These are phyloP conservation scores for Narthecium ossifragum DNA, from an alignment of 106 monocot species.

Conservation along the genomic window DNA sequence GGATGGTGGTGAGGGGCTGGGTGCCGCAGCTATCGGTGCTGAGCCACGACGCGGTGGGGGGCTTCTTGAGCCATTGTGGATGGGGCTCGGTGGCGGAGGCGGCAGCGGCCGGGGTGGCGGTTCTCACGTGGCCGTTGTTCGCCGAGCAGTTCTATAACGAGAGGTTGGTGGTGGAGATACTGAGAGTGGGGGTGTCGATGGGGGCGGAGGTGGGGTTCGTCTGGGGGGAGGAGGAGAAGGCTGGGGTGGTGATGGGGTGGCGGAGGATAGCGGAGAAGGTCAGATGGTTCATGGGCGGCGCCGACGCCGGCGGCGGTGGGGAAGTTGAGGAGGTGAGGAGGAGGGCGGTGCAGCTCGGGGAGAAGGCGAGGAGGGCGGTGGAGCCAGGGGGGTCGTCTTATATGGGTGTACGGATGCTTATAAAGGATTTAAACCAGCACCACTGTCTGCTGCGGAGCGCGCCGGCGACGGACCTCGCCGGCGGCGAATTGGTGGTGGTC, in stretches of 20 bases:
- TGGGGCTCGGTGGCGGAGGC: constrained; percentile 2
- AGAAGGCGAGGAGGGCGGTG: background rate
- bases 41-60: background rate
- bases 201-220: background rate
- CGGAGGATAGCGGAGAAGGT: background rate
- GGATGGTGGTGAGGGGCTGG: background rate
- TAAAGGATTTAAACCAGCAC: background rate
- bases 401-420: background rate
- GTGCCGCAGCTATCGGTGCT: background rate
- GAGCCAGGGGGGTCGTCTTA: background rate
- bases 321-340: background rate
- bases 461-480: too few relatives aligned
- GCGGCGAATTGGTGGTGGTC: too few relatives aligned
- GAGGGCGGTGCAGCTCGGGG: background rate
- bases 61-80: constrained; percentile 3
- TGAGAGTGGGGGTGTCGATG: background rate
- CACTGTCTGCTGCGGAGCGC: background rate
- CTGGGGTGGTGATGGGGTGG: background rate
- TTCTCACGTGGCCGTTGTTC: background rate
- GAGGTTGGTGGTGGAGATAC: background rate
- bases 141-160: constrained; percentile 5
- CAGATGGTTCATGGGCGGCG: background rate
- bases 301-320: background rate
- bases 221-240: constrained; percentile 2
- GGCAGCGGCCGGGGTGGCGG: background rate